Evolutionary conservation across 495 filamentous ascomycete genomes (phyloP).

Genomic region (Aspergillus sparsus): DNA sequence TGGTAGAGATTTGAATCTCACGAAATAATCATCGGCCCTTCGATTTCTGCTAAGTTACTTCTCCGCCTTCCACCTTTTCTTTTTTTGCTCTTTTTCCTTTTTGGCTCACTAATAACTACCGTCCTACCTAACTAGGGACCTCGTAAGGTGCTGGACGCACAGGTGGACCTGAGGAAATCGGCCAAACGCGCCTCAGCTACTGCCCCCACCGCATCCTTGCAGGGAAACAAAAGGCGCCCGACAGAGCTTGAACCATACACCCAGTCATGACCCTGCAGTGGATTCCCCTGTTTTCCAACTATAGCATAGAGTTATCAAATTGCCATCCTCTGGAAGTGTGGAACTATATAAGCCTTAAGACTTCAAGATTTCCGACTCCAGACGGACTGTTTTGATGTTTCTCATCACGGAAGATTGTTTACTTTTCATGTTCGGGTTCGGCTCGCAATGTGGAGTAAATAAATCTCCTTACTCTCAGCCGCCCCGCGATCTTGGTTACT

Average conservation of each 20-base stretch:
- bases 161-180: constrained; percentile 5
- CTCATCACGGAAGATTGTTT: constrained; percentile 28
- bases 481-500: constrained; percentile 1
- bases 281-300: constrained; percentile 4
- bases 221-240: constrained; percentile 6
- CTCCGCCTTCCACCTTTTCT: constrained; percentile 12
- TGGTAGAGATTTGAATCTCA: constrained; percentile 1
- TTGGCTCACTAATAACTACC: too few species aligned
- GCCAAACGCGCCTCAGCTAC: constrained; percentile 6
- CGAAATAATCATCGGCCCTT: neutral
- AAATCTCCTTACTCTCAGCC: constrained; percentile 3
- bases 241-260: neutral
- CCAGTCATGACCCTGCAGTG: neutral
- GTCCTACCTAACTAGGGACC: too few species aligned
- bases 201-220: constrained; percentile 4
- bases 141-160: neutral
- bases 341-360: neutral
- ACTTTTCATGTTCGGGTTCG: constrained; percentile 17
- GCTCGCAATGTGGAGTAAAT: constrained; percentile 21
- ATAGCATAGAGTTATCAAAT: neutral
- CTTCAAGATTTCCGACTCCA: neutral
- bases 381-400: constrained; percentile 23
- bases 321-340: too few species aligned
- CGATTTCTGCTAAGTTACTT: neutral
- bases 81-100: neutral